These are phyloP conservation scores for Excoecaria cochinchinensis DNA, from an alignment of 345 rosid genomes.

Conservation along the genomic window DNA sequence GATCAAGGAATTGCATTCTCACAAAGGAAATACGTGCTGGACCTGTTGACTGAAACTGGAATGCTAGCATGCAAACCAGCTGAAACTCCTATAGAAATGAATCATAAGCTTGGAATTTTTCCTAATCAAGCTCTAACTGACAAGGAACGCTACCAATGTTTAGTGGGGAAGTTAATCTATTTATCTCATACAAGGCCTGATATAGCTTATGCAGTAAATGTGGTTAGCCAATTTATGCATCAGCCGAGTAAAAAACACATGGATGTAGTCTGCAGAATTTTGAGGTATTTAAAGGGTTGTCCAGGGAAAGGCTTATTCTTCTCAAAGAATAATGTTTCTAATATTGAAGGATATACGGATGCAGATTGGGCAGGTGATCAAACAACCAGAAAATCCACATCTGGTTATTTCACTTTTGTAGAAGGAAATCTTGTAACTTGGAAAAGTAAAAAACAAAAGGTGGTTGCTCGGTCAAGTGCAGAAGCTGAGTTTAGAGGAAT, in stretches of 20 bases:
- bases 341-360: background rate
- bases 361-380: background rate
- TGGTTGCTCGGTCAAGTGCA: background rate
- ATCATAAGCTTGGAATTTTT: background rate
- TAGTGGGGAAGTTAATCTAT: background rate
- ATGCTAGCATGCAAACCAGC: background rate
- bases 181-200: background rate
- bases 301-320: background rate
- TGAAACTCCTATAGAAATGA: background rate
- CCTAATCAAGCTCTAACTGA: background rate
- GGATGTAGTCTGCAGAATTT: background rate
- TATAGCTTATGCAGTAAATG: background rate
- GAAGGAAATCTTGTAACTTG: background rate
- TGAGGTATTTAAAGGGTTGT: background rate
- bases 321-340: background rate
- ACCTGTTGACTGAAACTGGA: background rate
- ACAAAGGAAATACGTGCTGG: conserved; percentile 2
- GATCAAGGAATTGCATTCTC: background rate
- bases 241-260: background rate
- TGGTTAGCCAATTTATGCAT: background rate
- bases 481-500: background rate
- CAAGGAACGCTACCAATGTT: background rate
- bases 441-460: background rate
- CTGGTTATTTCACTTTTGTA: background rate
- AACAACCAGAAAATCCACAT: background rate